Base-by-base conservation (phyloP, 768 basidiomycete genomes). In the Clitopilus passeckerianus region DNA sequence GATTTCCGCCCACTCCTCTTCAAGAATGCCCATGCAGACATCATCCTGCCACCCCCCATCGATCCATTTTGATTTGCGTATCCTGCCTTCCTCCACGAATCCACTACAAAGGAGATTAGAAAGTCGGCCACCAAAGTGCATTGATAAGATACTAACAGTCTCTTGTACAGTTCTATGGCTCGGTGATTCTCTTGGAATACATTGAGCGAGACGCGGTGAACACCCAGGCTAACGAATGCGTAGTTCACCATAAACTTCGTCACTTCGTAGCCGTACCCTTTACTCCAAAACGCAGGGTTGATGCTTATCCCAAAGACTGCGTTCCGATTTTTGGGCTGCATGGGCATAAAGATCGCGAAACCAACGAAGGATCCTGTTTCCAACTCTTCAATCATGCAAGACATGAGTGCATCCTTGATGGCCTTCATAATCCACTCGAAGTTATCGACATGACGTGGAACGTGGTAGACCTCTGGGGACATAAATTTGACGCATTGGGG, bases 191-290 rank as follows among this genome's bases (percentile, higher is more conserved):
- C 68, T 27, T 72, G 73, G 53, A 74, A 66, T 46, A 78, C 76
- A 1, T 64, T 67, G 56, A 81, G 65, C 30, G 78, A 74, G 58
- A 81, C 59, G 14, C 78, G 74, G 44, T 78, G 75, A 62, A 79
- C 57, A 24, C 67, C 71, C 53, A 81, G 63, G 65, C 71, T 71
- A 43, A 70, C 59, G 30, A 81, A 81, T 22, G 70, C 69, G 58
- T 79, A 68, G 30, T 78, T 75, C 12, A 78, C 63, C 34, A 80
- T 64, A 61, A 77, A 80, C 33, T 63, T 64, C 54, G 74, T 73
- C 52, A 71, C 71, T 55, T 80, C 77, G 33, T 67, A 73, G 2
- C 79, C 79, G 57, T 74, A 80, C 0, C 79, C 79, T 16, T 70
- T 67, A 12, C 68, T 65, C 75, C 79, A 77, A 56, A 72, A 74